These are phyloP conservation scores for Microbotryum lychnidis-dioicae DNA, from an alignment of 1,284 basidiomycete genomes.

Conservation along the genomic window DNA sequence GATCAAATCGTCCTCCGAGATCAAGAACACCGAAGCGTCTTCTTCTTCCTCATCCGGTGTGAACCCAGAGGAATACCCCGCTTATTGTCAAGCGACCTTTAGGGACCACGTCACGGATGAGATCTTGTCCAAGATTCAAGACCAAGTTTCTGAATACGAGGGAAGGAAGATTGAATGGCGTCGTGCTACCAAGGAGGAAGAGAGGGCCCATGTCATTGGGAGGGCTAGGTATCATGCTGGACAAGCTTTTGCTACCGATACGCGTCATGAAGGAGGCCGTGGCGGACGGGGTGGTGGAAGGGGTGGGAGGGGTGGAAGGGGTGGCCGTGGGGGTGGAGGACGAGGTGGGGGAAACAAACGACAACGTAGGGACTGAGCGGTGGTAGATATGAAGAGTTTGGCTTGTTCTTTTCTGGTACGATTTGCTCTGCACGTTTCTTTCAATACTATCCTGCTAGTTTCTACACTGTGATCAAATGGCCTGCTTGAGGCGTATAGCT, in stretches of 20 bases:
- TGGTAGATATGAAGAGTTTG: background rate
- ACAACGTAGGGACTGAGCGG: constrained; percentile 20
- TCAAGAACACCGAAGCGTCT: background rate
- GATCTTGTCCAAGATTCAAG: constrained; percentile 43
- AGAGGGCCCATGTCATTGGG: constrained; percentile 68
- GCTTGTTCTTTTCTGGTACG: too few relatives aligned
- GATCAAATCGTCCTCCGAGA: constrained; percentile 13
- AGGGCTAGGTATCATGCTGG: constrained; percentile 52
- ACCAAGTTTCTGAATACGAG: constrained; percentile 43
- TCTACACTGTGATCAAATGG: background rate
- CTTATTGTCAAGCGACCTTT: constrained; percentile 44
- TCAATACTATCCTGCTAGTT: too few relatives aligned
- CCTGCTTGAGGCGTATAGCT: too few relatives aligned
- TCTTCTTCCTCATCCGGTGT: constrained; percentile 41
- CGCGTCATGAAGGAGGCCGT: constrained; percentile 35
- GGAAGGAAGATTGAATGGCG: constrained; percentile 40
- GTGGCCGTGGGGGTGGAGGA: constrained; percentile 36
- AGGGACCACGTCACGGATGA: constrained; percentile 44
- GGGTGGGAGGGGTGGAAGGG: constrained; percentile 37
- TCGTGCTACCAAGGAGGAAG: constrained; percentile 48
- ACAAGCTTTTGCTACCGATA: constrained; percentile 46
- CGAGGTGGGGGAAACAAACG: constrained; percentile 29
- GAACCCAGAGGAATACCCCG: constrained; percentile 46
- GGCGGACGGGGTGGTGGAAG: constrained; percentile 38
- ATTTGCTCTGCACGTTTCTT: too few relatives aligned